Base-by-base conservation (phyloP, 2,329 filamentous ascomycete species). In the Nemania abortiva region DNA sequence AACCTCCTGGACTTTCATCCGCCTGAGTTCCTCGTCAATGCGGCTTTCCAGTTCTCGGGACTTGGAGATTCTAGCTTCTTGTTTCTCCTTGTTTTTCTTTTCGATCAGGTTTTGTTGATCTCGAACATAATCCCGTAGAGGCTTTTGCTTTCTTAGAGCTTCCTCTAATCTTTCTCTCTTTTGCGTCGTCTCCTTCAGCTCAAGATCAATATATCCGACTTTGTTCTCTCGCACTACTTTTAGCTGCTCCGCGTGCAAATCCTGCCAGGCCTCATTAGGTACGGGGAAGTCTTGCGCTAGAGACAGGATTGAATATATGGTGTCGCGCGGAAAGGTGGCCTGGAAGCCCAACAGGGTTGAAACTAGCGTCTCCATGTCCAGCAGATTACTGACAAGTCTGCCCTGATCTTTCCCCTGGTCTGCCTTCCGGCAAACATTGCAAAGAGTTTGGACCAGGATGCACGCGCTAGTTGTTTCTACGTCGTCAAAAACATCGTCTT, bases 261-360 rank as follows among this genome's bases (percentile, higher is more conserved):
- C 13, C 27, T 65, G 63, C 63, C 63, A 65, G 1, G 47, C 47
- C 20, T 65, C 63, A 3, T n/a, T 0, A n/a, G 27, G 18, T 2
- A 10, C 2, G 10, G 63, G 63, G 27, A 53, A 65, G 27, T 65
- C 55, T n/a, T 31, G 58, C 6, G 63, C 63, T 22, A 65, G 4
- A 15, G 56, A 45, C 27, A 65, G 63, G 9, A 65, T 60, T 7
- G 63, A 60, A n/a, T 65, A 65, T 54, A 65, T 60, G 3, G 55
- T 65, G 39, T 65, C 63, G n/a, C 63, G 63, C 1, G 63, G 63
- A 37, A 60, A 60, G 47, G 63, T 49, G 22, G 63, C 63, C 37
- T 65, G 56, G 22, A 65, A 65, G 11, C 49, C 49, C 11, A 65
- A 39, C 20, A 65, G 18, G 4, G 63, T 65, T 29, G 56, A 60